Percentiles rank a stretch among this genome's conserved stretches.
Conservation (phyloP, 106 monocot genomes). For the Triglochin maritima region DNA sequence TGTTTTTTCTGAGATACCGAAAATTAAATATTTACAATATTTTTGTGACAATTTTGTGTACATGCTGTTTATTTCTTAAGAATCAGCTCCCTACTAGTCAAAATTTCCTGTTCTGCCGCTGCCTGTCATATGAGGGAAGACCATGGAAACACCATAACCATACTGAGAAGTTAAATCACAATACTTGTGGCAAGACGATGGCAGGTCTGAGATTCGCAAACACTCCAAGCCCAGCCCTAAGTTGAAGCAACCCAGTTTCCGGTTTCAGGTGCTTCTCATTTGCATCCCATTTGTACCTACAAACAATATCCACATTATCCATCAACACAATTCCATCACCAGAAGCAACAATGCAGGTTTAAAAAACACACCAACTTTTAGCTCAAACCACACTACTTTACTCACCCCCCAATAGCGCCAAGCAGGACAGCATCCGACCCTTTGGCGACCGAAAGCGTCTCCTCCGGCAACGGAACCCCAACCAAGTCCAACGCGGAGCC, state of each 20-base stretch:
- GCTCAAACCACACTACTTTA: neutral
- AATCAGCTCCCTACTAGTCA: too few species aligned
- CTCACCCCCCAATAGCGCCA: slow-evolving; percentile 49
- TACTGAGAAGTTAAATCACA: neutral
- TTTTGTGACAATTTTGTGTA: too few species aligned
- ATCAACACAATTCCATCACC: neutral
- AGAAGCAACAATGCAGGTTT: neutral
- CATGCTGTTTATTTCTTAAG: too few species aligned
- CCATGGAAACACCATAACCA: too few species aligned
- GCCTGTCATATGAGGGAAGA: too few species aligned
- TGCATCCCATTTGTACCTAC: slow-evolving; percentile 83
- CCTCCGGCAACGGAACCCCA: slow-evolving; percentile 53
- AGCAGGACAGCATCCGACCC: slow-evolving; percentile 41
- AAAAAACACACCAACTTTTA: neutral
- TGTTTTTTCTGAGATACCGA: too few species aligned
- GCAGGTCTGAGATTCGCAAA: slow-evolving; percentile 92
- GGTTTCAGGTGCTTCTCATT: slow-evolving; percentile 85
- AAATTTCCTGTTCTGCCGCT: too few species aligned
- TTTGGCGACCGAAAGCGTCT: slow-evolving; percentile 31
- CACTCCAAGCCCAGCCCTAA: slow-evolving; percentile 67
- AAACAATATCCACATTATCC: slow-evolving; percentile 5
- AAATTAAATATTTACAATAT: too few species aligned
- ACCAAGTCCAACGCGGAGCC: slow-evolving; percentile 44
- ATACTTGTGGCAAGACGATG: slow-evolving; percentile 68
- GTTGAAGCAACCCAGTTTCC: slow-evolving; percentile 83